Evolutionary conservation across 768 basidiomycete genomes (phyloP).

Genomic region (Pholiota conissans): DNA sequence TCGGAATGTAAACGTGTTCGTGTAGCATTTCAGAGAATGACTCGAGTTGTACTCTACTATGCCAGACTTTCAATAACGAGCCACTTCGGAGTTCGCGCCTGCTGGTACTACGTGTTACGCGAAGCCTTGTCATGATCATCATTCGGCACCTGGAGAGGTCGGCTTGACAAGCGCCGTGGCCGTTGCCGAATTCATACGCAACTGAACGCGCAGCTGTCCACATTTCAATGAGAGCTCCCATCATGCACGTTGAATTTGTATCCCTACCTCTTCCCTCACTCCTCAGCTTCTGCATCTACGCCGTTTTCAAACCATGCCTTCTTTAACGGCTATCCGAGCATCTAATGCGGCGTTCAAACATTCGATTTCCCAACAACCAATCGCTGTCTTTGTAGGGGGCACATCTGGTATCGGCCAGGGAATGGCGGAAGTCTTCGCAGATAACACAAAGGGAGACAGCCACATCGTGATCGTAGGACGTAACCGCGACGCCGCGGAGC

Average conservation of each 20-base stretch:
- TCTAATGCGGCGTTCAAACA: constrained; percentile 30
- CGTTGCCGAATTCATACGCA: neutral
- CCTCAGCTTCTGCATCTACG: neutral
- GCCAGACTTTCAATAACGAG: too few species aligned
- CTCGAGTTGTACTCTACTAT: too few species aligned
- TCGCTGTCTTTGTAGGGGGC: constrained; percentile 44
- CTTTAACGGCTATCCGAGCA: constrained; percentile 26
- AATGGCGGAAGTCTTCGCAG: constrained; percentile 45
- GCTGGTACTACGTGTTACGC: too few species aligned
- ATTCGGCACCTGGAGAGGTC: too few species aligned
- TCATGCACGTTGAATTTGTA: neutral
- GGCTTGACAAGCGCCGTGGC: too few species aligned
- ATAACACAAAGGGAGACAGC: constrained; percentile 46
- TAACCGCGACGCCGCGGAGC: constrained; percentile 49
- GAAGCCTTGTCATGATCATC: too few species aligned
- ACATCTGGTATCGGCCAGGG: constrained; percentile 49
- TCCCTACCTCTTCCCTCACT: neutral
- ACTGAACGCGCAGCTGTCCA: too few species aligned
- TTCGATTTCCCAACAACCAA: constrained; percentile 22
- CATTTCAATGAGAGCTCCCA: neutral
- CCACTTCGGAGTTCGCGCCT: too few species aligned
- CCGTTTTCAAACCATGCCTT: constrained; percentile 3
- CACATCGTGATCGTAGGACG: constrained; percentile 55
- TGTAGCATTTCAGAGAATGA: too few species aligned
- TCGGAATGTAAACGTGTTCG: too few species aligned